A percentile compares a stretch with the other conserved stretches of the same genome.
Conservation (phyloP, 371 early-diverging fungal genomes). For the Mortierella sp. region DNA sequence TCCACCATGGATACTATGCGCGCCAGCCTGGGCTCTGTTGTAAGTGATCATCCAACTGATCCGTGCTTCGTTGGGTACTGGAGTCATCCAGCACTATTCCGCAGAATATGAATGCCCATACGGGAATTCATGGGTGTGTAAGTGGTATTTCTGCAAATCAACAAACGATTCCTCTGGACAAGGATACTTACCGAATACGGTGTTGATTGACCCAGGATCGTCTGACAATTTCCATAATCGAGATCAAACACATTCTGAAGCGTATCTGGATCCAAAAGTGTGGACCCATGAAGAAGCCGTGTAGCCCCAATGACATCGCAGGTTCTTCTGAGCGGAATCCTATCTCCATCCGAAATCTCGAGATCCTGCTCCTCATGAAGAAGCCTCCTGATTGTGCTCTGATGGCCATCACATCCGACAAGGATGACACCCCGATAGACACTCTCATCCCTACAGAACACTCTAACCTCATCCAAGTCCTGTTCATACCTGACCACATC, state of each 20-base stretch:
- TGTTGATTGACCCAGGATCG: conserved; percentile 13
- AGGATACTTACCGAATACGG: conserved; percentile 8
- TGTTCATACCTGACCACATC: conserved; percentile 7
- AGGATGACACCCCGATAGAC: conserved; percentile 13
- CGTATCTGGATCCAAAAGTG: conserved; percentile 9
- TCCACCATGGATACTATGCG: not conserved
- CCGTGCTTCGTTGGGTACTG: conserved; percentile 7
- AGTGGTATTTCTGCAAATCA: too few relatives aligned
- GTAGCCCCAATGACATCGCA: conserved; percentile 7
- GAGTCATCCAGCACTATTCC: conserved; percentile 10
- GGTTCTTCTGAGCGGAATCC: not conserved
- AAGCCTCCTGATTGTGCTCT: conserved; percentile 14
- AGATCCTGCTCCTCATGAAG: conserved; percentile 11
- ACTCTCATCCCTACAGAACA: conserved; percentile 8
- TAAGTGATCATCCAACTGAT: conserved; percentile 22
- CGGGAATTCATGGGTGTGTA: too few relatives aligned
- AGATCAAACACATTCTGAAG: not conserved
- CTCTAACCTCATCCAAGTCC: conserved; percentile 9
- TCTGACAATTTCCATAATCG: conserved; percentile 7
- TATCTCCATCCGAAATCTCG: not conserved
- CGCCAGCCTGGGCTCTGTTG: not conserved
- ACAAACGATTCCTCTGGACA: too few relatives aligned
- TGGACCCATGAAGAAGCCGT: not conserved
- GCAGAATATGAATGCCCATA: too few relatives aligned
- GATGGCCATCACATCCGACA: conserved; percentile 16